Evolutionary conservation across 805 yeast species (phyloP).

Genomic region (Cyberlindnera mississippiensis): DNA sequence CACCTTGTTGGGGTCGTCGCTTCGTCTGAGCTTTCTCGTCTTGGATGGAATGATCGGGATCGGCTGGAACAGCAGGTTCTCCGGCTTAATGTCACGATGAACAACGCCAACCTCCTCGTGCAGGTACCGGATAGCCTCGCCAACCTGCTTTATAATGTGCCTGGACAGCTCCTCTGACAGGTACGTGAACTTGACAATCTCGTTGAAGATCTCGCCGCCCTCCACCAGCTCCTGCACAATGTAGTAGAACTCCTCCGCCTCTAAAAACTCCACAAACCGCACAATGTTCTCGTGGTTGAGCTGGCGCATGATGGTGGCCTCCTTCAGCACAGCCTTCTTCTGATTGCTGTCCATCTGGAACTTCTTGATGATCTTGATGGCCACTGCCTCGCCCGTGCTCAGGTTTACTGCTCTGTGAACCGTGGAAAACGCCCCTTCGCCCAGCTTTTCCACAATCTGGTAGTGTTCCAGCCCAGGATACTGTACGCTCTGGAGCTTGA

Average conservation of each 20-base stretch:
- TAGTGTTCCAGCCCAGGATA: constrained; percentile 30
- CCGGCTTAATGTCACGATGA: constrained; percentile 83
- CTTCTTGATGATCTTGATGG: constrained; percentile 74
- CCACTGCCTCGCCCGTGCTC: constrained; percentile 44
- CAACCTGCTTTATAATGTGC: constrained; percentile 61
- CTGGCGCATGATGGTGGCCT: constrained; percentile 42
- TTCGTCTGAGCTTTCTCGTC: constrained; percentile 35
- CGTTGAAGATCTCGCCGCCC: constrained; percentile 75
- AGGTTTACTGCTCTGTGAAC: constrained; percentile 70
- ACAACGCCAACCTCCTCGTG: constrained; percentile 75
- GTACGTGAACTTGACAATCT: constrained; percentile 63
- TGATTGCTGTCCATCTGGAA: constrained; percentile 27
- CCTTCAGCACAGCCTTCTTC: constrained; percentile 42
- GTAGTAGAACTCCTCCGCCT: constrained; percentile 57
- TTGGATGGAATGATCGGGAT: constrained; percentile 45
- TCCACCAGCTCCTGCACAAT: constrained; percentile 67
- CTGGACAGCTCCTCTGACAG: constrained; percentile 61
- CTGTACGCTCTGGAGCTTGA: constrained; percentile 17
- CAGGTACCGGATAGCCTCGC: constrained; percentile 59
- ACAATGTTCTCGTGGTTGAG: constrained; percentile 58
- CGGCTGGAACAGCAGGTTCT: constrained; percentile 63
- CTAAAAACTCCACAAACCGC: constrained; percentile 52
- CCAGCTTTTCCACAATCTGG: constrained; percentile 41
- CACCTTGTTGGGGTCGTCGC: constrained; percentile 64
- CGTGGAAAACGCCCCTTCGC: constrained; percentile 88